These are phyloP conservation scores for Ustilago tritici DNA, from an alignment of 1,284 basidiomycete genomes.

Conservation along the genomic window DNA sequence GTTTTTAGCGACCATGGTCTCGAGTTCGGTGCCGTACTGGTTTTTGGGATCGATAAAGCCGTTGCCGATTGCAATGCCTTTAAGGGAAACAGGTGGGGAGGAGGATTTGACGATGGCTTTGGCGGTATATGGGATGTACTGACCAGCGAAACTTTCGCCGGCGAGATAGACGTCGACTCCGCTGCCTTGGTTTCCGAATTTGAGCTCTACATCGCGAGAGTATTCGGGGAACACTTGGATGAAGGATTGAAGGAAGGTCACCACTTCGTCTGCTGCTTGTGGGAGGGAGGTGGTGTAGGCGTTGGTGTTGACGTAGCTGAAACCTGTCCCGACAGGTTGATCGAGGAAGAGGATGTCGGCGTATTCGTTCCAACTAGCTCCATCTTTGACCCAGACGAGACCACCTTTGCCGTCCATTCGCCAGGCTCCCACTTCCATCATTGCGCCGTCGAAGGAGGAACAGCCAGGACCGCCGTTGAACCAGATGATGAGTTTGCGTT, in stretches of 20 bases:
- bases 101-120: conserved; percentile 80
- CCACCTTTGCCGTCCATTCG: conserved; percentile 80
- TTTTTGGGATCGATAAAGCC: conserved; percentile 92
- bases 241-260: conserved; percentile 87
- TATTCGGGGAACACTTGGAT: conserved; percentile 93
- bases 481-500: conserved; percentile 91
- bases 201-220: conserved; percentile 61
- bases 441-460: conserved; percentile 93
- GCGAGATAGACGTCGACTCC: conserved; percentile 77
- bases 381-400: conserved; percentile 76
- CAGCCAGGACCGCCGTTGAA: conserved; percentile 97
- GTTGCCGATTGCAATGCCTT: conserved; percentile 92
- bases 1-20: conserved; percentile 84
- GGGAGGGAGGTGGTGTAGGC: conserved; percentile 77
- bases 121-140: conserved; percentile 73
- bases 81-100: conserved; percentile 74
- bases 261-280: conserved; percentile 83
- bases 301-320: conserved; percentile 88
- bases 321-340: conserved; percentile 95
- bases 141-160: conserved; percentile 50
- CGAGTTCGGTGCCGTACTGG: conserved; percentile 91
- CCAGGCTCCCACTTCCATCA: conserved; percentile 98
- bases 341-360: conserved; percentile 97
- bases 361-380: conserved; percentile 98
- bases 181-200: conserved; percentile 71